These are phyloP conservation scores for Wickerhamiella brachini DNA, from an alignment of 805 yeast genomes.

Conservation along the genomic window DNA sequence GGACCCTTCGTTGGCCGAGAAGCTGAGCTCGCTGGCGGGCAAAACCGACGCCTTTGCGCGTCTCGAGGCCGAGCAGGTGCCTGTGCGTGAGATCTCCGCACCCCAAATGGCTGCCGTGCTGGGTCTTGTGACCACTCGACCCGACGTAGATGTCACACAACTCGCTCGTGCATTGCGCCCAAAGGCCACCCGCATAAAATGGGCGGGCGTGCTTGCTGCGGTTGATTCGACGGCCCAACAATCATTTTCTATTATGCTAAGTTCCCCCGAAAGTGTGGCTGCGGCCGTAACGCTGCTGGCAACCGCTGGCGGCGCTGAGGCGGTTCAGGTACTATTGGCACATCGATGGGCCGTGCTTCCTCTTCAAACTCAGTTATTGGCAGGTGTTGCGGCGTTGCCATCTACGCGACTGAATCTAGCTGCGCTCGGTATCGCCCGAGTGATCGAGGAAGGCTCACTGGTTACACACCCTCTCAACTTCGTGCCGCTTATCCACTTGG, in stretches of 20 bases:
- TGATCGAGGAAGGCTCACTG: conserved; percentile 10
- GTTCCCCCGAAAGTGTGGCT: conserved; percentile 4
- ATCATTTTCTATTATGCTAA: neutral
- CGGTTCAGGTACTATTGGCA: conserved; percentile 8
- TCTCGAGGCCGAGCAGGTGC: conserved; percentile 6
- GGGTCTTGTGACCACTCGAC: conserved; percentile 8
- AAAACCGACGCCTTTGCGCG: conserved; percentile 8
- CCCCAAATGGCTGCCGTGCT: conserved; percentile 8
- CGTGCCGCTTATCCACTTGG: conserved; percentile 15
- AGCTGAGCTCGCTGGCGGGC: conserved; percentile 10
- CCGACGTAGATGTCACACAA: conserved; percentile 7
- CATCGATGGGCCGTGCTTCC: conserved; percentile 6
- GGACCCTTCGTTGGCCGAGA: conserved; percentile 9
- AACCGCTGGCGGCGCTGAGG: conserved; percentile 3
- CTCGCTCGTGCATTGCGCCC: conserved; percentile 7
- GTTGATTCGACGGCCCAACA: neutral
- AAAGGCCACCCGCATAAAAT: conserved; percentile 4
- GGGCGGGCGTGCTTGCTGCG: conserved; percentile 3
- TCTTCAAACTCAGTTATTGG: conserved; percentile 5
- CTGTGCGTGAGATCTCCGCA: conserved; percentile 7
- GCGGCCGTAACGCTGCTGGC: conserved; percentile 6
- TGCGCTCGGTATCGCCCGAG: conserved; percentile 8
- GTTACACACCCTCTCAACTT: conserved; percentile 17
- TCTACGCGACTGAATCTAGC: conserved; percentile 5
- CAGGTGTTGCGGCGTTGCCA: conserved; percentile 4